These are phyloP conservation scores for Sugiyamaella novakii DNA, from an alignment of 1,139 yeast species.

Conservation along the genomic window DNA sequence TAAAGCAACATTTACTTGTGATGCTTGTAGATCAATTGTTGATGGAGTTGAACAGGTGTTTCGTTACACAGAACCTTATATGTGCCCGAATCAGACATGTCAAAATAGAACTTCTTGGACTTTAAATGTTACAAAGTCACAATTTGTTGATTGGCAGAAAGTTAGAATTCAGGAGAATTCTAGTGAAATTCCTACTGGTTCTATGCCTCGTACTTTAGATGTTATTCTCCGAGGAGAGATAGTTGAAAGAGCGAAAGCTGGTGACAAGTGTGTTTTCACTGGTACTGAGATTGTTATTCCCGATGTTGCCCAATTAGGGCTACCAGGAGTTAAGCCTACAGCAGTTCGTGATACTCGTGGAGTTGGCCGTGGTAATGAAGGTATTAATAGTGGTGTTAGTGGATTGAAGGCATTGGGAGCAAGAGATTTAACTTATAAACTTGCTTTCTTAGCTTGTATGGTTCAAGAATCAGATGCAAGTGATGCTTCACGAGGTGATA, in stretches of 20 bases:
- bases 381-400: constrained; percentile 78
- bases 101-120: constrained; percentile 88
- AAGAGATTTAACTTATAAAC: constrained; percentile 86
- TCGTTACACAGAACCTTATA: constrained; percentile 92
- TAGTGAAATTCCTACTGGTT: constrained; percentile 95
- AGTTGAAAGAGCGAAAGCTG: constrained; percentile 97
- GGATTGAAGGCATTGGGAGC: constrained; percentile 90
- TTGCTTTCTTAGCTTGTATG: constrained; percentile 91
- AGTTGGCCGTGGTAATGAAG: constrained; percentile 62
- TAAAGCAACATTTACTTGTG: constrained; percentile 87
- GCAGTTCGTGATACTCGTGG: constrained; percentile 71
- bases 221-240: constrained; percentile 91
- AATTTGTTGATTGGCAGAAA: constrained; percentile 95
- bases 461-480: constrained; percentile 51
- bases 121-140: constrained; percentile 77
- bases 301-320: constrained; percentile 91
- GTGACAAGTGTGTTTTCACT: constrained; percentile 92
- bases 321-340: constrained; percentile 93
- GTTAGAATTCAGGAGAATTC: constrained; percentile 95
- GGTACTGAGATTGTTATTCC: constrained; percentile 97
- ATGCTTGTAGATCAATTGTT: constrained; percentile 78
- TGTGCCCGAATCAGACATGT: constrained; percentile 86
- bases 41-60: constrained; percentile 93
- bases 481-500: constrained; percentile 40
- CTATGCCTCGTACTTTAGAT: constrained; percentile 97